Conservation (phyloP, 139 green algal genomes). For the Volvox reticuliferus region DNA sequence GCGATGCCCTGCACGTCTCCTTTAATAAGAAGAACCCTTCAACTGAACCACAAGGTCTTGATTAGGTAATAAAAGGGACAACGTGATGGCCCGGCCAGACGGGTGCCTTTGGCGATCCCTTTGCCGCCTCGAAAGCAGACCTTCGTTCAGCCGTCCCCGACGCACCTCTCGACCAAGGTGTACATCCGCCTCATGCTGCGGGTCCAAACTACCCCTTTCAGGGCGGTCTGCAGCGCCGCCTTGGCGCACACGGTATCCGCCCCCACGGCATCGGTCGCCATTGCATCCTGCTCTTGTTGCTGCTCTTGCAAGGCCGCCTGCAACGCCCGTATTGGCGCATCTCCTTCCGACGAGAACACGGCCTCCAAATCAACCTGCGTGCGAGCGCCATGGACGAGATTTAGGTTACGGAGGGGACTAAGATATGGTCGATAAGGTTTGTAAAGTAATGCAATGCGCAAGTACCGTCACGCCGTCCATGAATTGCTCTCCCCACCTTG, state of each 20-base stretch:
- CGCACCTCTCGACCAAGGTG: slow-evolving; percentile 78
- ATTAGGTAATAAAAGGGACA: too few species aligned
- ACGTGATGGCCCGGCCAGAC: too few species aligned
- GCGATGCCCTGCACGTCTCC: too few species aligned
- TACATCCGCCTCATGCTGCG: slow-evolving; percentile 93
- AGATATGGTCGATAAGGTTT: not conserved
- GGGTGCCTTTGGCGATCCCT: too few species aligned
- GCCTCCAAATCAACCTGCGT: slow-evolving; percentile 80
- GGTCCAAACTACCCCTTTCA: slow-evolving; percentile 94
- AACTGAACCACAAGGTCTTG: too few species aligned
- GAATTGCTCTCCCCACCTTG: too few species aligned
- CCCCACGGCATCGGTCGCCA: not conserved
- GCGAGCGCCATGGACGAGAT: not conserved
- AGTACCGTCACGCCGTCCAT: too few species aligned
- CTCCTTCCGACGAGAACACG: slow-evolving; percentile 77
- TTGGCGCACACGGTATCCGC: not conserved
- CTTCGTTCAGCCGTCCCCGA: not conserved
- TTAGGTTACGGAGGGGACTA: not conserved
- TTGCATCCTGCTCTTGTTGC: slow-evolving; percentile 3
- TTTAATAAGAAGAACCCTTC: too few species aligned
- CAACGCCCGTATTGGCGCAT: slow-evolving; percentile 68
- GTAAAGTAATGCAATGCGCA: too few species aligned
- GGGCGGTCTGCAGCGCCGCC: slow-evolving; percentile 48
- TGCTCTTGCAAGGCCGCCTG: slow-evolving; percentile 56
- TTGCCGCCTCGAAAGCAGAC: too few species aligned